Evolutionary conservation across 768 basidiomycete species (phyloP).

Genomic region (Phaeolepiota aurea): DNA sequence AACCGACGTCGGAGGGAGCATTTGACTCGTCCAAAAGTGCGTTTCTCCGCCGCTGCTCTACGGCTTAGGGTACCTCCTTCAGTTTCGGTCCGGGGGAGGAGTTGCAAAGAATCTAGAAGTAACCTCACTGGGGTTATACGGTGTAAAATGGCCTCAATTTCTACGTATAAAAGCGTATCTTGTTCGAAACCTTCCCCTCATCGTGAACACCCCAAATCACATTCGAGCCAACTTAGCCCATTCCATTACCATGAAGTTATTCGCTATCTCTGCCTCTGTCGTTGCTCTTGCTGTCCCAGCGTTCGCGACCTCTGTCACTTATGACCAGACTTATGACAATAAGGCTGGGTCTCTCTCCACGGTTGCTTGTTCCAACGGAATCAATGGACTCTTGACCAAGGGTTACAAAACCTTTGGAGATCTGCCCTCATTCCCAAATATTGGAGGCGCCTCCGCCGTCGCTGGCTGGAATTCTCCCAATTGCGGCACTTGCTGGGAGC

Average conservation of each 20-base stretch:
- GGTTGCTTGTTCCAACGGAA: constrained; percentile 42
- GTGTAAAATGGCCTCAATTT: too few relatives aligned
- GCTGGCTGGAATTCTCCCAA: constrained; percentile 27
- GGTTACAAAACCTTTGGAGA: constrained; percentile 29
- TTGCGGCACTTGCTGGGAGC: constrained; percentile 40
- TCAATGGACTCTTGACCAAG: constrained; percentile 30
- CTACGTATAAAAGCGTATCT: too few relatives aligned
- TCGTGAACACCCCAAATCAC: too few relatives aligned
- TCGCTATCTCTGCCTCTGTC: neutral
- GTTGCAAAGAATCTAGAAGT: too few relatives aligned
- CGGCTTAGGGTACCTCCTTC: too few relatives aligned
- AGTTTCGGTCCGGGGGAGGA: too few relatives aligned
- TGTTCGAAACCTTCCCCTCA: too few relatives aligned
- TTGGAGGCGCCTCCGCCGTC: constrained; percentile 33
- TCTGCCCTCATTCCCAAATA: constrained; percentile 35
- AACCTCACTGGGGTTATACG: too few relatives aligned
- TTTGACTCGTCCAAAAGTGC: too few relatives aligned
- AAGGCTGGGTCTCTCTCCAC: constrained; percentile 17
- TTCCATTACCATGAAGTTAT: neutral
- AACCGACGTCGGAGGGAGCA: too few relatives aligned
- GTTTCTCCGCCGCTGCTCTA: too few relatives aligned
- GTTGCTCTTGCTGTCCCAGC: constrained; percentile 6
- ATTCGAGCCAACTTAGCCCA: too few relatives aligned
- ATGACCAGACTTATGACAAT: constrained; percentile 34
- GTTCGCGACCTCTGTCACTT: constrained; percentile 16